These are phyloP conservation scores for Cordyceps cicadae DNA, from an alignment of 2,329 filamentous ascomycete genomes.

Conservation along the genomic window DNA sequence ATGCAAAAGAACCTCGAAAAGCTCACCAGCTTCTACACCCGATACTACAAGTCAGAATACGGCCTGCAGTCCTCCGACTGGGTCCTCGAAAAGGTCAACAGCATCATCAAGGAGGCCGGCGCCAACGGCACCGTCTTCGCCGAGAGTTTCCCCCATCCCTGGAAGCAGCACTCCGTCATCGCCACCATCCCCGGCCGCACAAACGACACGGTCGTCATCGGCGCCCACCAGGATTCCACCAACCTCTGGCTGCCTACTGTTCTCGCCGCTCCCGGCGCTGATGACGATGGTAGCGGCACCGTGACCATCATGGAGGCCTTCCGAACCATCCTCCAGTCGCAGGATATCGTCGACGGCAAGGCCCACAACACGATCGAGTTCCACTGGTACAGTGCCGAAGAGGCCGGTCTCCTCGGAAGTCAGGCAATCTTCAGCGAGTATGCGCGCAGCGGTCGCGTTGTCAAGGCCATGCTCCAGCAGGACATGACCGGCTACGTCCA, in stretches of 20 bases:
- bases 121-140: conserved; percentile 62
- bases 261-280: conserved; percentile 81
- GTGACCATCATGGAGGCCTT: conserved; percentile 93
- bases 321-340: conserved; percentile 66
- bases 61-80: conserved; percentile 81
- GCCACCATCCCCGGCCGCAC: conserved; percentile 81
- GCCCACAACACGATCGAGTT: conserved; percentile 86
- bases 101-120: conserved; percentile 62
- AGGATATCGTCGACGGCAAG: conserved; percentile 61
- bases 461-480: conserved; percentile 97
- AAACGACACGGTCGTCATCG: conserved; percentile 79
- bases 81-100: conserved; percentile 67
- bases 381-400: conserved; percentile 91
- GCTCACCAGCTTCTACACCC: conserved; percentile 70
- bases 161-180: conserved; percentile 87
- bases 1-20: conserved; percentile 73
- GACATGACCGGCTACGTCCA: conserved; percentile 93
- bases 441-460: conserved; percentile 59
- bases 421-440: conserved; percentile 85
- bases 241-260: conserved; percentile 83
- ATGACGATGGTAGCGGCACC: conserved; percentile 87
- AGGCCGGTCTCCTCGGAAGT: conserved; percentile 77
- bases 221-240: conserved; percentile 91
- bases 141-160: conserved; percentile 68
- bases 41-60: conserved; percentile 71